A percentile compares a stretch with the other conserved stretches of the same genome.
These are phyloP conservation scores for Mortierella sp. DNA, from an alignment of 371 early-diverging fungal genomes.

Conservation along the genomic window DNA sequence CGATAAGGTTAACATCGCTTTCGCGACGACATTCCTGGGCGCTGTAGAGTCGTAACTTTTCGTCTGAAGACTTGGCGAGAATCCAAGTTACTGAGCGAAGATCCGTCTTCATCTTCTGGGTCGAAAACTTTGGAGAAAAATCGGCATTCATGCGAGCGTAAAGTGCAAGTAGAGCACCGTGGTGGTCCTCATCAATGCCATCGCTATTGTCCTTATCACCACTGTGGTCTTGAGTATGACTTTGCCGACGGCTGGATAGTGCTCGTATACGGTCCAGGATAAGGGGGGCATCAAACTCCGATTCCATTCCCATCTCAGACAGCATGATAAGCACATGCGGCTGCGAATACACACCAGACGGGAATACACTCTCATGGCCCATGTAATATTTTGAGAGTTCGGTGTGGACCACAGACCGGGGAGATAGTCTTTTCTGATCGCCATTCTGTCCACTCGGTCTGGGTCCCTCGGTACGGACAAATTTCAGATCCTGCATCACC, in stretches of 20 bases:
- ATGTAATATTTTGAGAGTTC: slow-evolving; percentile 11
- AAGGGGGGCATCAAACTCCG: slow-evolving; percentile 11
- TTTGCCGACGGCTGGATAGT: neutral
- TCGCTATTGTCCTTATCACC: too few relatives aligned
- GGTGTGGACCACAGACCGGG: slow-evolving; percentile 5
- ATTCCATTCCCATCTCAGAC: slow-evolving; percentile 18
- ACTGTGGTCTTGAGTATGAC: neutral
- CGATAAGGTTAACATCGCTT: slow-evolving; percentile 8
- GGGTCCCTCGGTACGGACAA: slow-evolving; percentile 20
- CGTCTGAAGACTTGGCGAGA: neutral
- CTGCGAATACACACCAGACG: slow-evolving; percentile 15
- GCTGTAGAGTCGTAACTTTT: neutral
- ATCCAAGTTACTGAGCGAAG: slow-evolving; percentile 17
- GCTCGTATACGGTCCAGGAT: slow-evolving; percentile 5
- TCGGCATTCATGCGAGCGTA: slow-evolving; percentile 14
- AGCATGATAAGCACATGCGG: slow-evolving; percentile 3
- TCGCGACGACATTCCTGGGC: slow-evolving; percentile 16
- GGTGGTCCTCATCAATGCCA: neutral
- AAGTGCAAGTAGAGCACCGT: neutral
- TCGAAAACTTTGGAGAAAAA: neutral
- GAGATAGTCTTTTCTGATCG: neutral
- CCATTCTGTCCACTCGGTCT: too few relatives aligned
- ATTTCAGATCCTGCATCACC: slow-evolving; percentile 4
- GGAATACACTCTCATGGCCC: slow-evolving; percentile 21
- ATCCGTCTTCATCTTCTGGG: neutral